A percentile compares a stretch with the other conserved stretches of the same genome.
These are phyloP conservation scores for Pestalotiopsis sp. DNA, from an alignment of 2,329 filamentous ascomycete genomes.

Conservation along the genomic window DNA sequence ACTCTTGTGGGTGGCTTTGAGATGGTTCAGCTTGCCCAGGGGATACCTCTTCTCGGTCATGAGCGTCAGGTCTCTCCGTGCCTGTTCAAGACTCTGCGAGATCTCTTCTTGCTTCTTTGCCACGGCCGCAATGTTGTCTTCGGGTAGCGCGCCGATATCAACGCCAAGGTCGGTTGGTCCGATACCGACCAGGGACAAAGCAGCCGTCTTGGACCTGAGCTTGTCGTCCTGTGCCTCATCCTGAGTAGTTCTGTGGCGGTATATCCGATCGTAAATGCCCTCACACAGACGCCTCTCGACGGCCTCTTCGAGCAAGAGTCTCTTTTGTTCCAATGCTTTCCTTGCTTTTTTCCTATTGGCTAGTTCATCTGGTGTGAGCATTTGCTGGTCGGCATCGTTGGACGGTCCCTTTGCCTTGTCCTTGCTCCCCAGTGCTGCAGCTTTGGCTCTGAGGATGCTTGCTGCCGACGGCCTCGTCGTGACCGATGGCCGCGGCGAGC, in stretches of 20 bases:
- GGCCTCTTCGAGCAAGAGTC: conserved; percentile 80
- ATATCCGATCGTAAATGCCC: conserved; percentile 84
- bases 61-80: conserved; percentile 69
- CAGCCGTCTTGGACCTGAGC: conserved; percentile 89
- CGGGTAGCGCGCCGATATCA: conserved; percentile 63
- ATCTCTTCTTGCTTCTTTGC: conserved; percentile 69
- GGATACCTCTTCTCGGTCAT: conserved; percentile 92
- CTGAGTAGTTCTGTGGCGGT: conserved; percentile 86
- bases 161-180: conserved; percentile 83
- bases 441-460: conserved; percentile 58
- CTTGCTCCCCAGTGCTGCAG: conserved; percentile 55
- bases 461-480: conserved; percentile 60
- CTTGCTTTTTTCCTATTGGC: conserved; percentile 78
- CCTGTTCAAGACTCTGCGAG: conserved; percentile 70
- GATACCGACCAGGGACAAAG: conserved; percentile 88
- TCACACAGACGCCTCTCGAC: conserved; percentile 87
- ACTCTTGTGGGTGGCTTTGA: conserved; percentile 87
- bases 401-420: conserved; percentile 48
- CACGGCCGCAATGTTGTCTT: conserved; percentile 58
- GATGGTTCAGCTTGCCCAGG: conserved; percentile 84
- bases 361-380: conserved; percentile 88
- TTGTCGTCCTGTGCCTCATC: conserved; percentile 96
- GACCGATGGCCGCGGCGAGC: conserved; percentile 58
- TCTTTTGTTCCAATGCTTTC: conserved; percentile 77
- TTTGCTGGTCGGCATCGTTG: conserved; percentile 67